Conservation (phyloP, 2,329 filamentous ascomycete genomes). For the Cyanodermella asteris region DNA sequence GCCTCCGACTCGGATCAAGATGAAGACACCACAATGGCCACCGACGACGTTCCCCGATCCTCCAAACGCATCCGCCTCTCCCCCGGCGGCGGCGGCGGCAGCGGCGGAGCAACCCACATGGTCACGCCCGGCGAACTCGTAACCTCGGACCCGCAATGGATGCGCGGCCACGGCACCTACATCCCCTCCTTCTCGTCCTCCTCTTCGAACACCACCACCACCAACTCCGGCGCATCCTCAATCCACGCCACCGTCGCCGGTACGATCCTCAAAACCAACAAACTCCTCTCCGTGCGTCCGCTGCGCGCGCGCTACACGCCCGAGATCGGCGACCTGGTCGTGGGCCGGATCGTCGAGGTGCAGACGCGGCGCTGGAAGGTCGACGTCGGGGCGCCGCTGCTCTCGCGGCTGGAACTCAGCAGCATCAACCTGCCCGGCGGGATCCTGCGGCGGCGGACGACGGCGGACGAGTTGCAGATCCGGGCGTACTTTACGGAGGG, state of each 20-base stretch:
- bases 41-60: constrained; percentile 20
- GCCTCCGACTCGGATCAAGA: constrained; percentile 23
- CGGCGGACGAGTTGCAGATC: constrained; percentile 93
- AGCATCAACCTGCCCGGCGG: constrained; percentile 90
- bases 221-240: constrained; percentile 35
- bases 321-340: constrained; percentile 86
- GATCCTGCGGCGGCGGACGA: constrained; percentile 73
- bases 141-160: constrained; percentile 88
- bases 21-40: constrained; percentile 24
- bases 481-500: constrained; percentile 93
- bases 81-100: constrained; percentile 15
- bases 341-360: constrained; percentile 88
- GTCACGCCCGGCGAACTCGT: constrained; percentile 79
- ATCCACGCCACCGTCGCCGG: constrained; percentile 85
- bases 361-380: constrained; percentile 86
- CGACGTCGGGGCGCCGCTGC: constrained; percentile 70
- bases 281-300: constrained; percentile 76
- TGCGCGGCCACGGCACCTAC: constrained; percentile 31
- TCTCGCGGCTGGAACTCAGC: constrained; percentile 65
- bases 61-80: constrained; percentile 17
- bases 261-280: constrained; percentile 83
- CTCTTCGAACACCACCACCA: constrained; percentile 56
- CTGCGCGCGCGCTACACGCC: constrained; percentile 83
- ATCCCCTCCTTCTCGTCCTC: constrained; percentile 6
- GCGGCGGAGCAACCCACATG: too few species aligned